Conservation (phyloP, 2,329 filamentous ascomycete genomes). For the Ophiostoma perfectum region DNA sequence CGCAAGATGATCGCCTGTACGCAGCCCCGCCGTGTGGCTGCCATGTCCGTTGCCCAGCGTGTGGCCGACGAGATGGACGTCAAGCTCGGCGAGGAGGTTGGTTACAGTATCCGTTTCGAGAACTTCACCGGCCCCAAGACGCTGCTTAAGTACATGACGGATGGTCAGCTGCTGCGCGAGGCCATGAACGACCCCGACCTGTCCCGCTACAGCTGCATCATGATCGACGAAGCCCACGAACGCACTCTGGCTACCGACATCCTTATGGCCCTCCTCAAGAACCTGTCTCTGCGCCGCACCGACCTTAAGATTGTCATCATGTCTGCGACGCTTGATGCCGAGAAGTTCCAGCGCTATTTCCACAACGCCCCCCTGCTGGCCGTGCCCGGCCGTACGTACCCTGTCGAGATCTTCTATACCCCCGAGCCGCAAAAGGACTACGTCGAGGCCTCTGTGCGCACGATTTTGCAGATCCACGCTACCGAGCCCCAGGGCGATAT, state of each 20-base stretch:
- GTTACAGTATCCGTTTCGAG: constrained; percentile 98
- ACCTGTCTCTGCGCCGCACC: constrained; percentile 71
- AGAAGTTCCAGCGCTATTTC: constrained; percentile 98
- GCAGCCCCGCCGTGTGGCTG: constrained; percentile 93
- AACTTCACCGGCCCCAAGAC: constrained; percentile 86
- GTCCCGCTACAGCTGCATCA: constrained; percentile 91
- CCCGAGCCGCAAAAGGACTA: constrained; percentile 95
- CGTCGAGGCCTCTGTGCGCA: constrained; percentile 88
- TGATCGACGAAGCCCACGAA: constrained; percentile 97
- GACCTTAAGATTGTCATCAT: constrained; percentile 99
- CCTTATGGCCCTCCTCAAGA: constrained; percentile 91
- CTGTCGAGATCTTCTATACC: constrained; percentile 98
- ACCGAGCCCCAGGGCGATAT: constrained; percentile 90
- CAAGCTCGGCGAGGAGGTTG: constrained; percentile 84
- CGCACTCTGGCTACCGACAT: constrained; percentile 96
- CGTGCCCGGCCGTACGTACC: constrained; percentile 89
- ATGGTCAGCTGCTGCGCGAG: constrained; percentile 95
- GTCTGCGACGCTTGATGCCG: constrained; percentile 93
- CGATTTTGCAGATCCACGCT: constrained; percentile 93
- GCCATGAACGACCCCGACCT: constrained; percentile 94
- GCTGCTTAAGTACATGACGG: constrained; percentile 98
- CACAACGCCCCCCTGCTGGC: constrained; percentile 87
- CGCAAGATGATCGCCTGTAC: constrained; percentile 94
- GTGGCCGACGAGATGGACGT: constrained; percentile 97
- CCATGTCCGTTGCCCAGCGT: constrained; percentile 98